Base-by-base conservation (phyloP, 1,284 basidiomycete species). In the Pseudozyma pruni region DNA sequence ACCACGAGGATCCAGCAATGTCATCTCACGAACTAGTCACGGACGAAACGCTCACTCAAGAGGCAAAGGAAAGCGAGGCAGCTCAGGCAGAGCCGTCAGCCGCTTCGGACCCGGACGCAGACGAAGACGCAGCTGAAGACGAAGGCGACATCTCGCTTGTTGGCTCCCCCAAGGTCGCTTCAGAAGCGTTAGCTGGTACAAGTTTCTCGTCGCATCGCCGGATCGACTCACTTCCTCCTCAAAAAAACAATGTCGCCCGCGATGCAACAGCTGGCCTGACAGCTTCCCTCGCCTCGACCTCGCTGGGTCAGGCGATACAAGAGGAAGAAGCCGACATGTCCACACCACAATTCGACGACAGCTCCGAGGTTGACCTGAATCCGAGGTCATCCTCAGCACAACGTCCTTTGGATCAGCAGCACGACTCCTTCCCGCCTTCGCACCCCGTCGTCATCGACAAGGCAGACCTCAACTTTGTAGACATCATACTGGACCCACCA, bases 401-500 rank as follows among this genome's bases (percentile, higher is more conserved):
- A 14, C 31, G 7, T 11, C 13, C 25, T 13, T 20, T 16, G 8
- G 35, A 22, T 25, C 52, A 46, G 13, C 34, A 19, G 4, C 22
- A 34, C 23, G 47, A 37, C 8, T 23, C 31, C 8, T 41, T 29
- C 8, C 37, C 33, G 22, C 38, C 22, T 17, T 22, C 19, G n/a
- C 9, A 33, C 17, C 38, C 55, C 10, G 16, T 31, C n/a, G 11
- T 39, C 10, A 33, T 56, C 4, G 61, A 70, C 54, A 51, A 53
- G 35, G 56, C 64, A 7, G 62, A 60, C 22, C 64, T 67, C 46
- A 61, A 59, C 43, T 74, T 70, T 58, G 63, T 71, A 34, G 72
- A 72, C 44, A 61, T 74, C 42, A 48, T 46, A 11, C 35, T 70
- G 23, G 63, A 63, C 13, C 38, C 45, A 1, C 44, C 68, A 3